phyloP scores from a whole-genome alignment of 371 early-diverging fungal genomes.

The Mortierella sp. region DNA sequence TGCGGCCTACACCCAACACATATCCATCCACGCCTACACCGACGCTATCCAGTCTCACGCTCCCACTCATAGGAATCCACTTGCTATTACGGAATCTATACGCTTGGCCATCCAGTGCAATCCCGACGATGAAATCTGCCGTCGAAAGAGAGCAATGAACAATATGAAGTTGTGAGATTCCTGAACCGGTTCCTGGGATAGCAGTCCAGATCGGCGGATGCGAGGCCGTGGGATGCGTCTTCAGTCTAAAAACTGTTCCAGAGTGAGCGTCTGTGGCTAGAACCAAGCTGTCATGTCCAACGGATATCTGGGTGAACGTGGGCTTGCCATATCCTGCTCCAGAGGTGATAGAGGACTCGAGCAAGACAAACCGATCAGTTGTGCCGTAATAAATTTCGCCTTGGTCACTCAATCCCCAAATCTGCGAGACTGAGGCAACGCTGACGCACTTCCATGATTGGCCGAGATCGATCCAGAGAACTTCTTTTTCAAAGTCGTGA shows the following conservation, averaged over 20 bases:
- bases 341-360: conserved; percentile 27
- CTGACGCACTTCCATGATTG: conserved; percentile 52
- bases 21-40: conserved; percentile 45
- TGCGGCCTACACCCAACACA: conserved; percentile 38
- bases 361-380: conserved; percentile 31
- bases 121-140: conserved; percentile 31
- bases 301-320: conserved; percentile 33
- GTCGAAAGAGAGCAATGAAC: conserved; percentile 23
- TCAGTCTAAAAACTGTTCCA: conserved; percentile 43
- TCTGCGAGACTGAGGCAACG: conserved; percentile 49
- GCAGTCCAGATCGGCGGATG: conserved; percentile 49
- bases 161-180: conserved; percentile 19
- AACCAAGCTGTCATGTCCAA: conserved; percentile 35
- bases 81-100: conserved; percentile 18
- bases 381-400: conserved; percentile 46
- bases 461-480: conserved; percentile 48
- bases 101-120: conserved; percentile 23
- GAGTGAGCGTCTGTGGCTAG: conserved; percentile 42
- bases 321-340: conserved; percentile 41
- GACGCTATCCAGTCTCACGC: conserved; percentile 15
- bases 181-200: conserved; percentile 29
- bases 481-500: conserved; percentile 42
- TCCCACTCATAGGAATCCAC: conserved; percentile 30
- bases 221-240: conserved; percentile 22
- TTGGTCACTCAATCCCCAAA: conserved; percentile 41